Evolutionary conservation across 1,284 basidiomycete genomes (phyloP), one percentile per base, ranked within the genome.

Genomic region (Moesziomyces sp.): DNA sequence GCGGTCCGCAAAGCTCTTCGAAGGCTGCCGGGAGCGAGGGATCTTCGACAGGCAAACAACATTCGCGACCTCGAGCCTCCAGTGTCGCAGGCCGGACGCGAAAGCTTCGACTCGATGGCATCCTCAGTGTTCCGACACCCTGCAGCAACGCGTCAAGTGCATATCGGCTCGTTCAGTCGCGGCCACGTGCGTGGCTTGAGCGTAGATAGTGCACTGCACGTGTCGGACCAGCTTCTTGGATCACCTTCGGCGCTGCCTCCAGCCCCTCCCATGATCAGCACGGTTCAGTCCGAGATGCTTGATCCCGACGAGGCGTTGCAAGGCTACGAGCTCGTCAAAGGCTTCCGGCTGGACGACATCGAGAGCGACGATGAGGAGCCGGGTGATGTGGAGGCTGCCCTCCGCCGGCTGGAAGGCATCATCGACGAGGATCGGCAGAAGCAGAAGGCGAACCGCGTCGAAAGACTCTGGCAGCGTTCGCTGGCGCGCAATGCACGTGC

Each of bases 301-400:
- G 80, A 80, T 46, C 75, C 79, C 3, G 80, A 82, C 34, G 79
- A 80, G 56, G 78, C 77, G 9, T 46, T 82, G 44, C 70, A 67
- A 38, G 78, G 78, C 30, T 80, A 79, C 60, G 79, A 80, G 62
- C 70, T 82, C 9, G 79, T 82, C 61, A 74, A 78, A 30, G 80
- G 80, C 28, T 82, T 82, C 66, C 59, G 64, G 2, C 49, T 82
- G 34, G 64, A 78, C 30, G 77, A 64, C 40, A 52, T 75, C 18
- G 77, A 79, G n/a, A 76, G 74, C 48, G 76, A 78, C 45, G 79
- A 80, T 40, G 76, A 78, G 19, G 79, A 79, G 43, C 68, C 79
- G 10, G 80, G 80, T 16, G 80, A 76, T 35, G 79, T 79, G 26
- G 80, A 82, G 53, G 79, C 79, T 16, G 78, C 80, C 4, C 55